Percentiles rank a stretch among this genome's conserved stretches.
Evolutionary conservation across 805 yeast species (phyloP).

Genomic region (Zygosaccharomyces lentus): DNA sequence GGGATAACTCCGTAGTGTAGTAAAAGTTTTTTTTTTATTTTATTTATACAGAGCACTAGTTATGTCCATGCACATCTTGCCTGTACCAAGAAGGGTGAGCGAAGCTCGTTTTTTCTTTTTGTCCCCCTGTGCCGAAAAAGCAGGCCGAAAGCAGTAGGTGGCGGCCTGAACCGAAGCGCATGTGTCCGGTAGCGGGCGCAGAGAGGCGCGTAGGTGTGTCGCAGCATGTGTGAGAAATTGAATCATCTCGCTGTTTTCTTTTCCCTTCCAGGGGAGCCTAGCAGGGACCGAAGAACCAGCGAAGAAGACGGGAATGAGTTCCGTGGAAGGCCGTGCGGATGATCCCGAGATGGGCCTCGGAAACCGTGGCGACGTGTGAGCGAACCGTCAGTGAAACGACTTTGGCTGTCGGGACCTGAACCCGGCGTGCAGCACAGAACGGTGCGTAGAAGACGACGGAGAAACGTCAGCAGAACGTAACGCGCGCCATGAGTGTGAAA

Average conservation of each 20-base stretch:
- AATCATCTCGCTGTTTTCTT: background rate
- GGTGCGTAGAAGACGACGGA: background rate
- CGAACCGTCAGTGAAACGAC: background rate
- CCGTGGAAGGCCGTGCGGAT: background rate
- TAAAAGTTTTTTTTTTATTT: background rate
- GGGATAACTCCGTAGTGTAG: background rate
- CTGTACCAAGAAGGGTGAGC: background rate
- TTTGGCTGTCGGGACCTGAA: background rate
- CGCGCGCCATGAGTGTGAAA: background rate
- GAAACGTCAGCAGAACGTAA: background rate
- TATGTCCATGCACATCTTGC: background rate
- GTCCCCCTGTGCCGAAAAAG: constrained; percentile 3
- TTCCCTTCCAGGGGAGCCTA: background rate
- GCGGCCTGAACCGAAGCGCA: background rate
- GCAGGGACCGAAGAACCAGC: background rate
- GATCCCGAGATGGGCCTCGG: background rate
- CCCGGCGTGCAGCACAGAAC: background rate
- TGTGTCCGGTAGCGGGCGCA: background rate
- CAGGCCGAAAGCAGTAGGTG: background rate
- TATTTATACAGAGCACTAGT: background rate
- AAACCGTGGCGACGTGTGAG: background rate
- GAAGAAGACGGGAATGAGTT: background rate
- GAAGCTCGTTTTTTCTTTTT: constrained; percentile 1
- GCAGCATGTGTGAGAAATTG: background rate
- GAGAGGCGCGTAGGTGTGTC: background rate